Evolutionary conservation across 208 protist species (phyloP), one percentile per base, ranked within the genome.

Genomic region (Trypanosoma mega): DNA sequence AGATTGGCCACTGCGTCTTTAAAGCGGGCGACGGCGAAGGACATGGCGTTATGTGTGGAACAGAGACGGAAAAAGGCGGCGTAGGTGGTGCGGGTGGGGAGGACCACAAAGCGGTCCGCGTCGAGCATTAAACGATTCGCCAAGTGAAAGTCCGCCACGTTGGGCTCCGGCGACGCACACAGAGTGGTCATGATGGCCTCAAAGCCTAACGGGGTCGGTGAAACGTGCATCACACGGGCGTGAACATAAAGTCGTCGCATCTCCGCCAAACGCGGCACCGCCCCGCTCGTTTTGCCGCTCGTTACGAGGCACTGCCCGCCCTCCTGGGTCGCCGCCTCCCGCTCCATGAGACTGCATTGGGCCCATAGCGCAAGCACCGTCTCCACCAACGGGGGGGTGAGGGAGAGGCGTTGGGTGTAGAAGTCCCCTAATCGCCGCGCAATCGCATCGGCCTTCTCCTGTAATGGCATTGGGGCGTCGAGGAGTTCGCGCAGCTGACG

Each of bases 11-110:
- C 71, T 12, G 90, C 86, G 53, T 96, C 82, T 1, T 54, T 68
- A 41, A 83, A 80, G 21, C 82, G 71, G 23, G 78, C 74, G 20
- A 96, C 21, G 1, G 90, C 90, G 47, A 92, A 75, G 26, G 67
- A 46, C 90, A 96, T 82, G 45, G 78, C 78, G 48, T 91, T 78
- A 55, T 91, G 82, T 14, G 76, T 51, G 26, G 61, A 67, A 55
- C 90, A 96, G 11, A 96, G 74, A 16, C 50, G 62, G 51, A 96
- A 89, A 60, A 81, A 96, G 9, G 86, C 80, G 7, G 90, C 72
- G 66, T 90, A 92, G 2, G 81, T 96, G 23, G 79, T 88, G 34
- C 85, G 80, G 2, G 87, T 92, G 23, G 90, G 86, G 20, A 93
- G 65, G 18, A 92, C 51, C 23, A 92, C 82, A 50, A 82, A 93